phyloP scores from a whole-genome alignment of 371 early-diverging fungal species.

The Rhizopus arrhizus region DNA sequence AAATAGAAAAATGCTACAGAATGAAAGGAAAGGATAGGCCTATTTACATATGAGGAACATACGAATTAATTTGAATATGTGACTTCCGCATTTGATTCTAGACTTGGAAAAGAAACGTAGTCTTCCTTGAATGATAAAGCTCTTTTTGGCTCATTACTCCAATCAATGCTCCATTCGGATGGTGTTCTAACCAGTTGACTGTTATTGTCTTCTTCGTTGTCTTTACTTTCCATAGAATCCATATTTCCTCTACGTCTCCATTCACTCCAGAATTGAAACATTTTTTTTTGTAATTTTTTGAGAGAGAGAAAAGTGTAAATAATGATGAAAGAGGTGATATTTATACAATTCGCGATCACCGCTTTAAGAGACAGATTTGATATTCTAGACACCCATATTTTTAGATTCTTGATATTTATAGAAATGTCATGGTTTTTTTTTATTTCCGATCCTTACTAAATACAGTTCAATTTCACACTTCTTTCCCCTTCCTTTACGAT shows the following conservation, averaged over 20 bases:
- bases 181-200: conserved; percentile 14
- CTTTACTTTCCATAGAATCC: conserved; percentile 3
- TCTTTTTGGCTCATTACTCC: conserved; percentile 29
- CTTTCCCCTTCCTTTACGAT: too few species aligned
- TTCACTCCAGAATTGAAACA: conserved; percentile 29
- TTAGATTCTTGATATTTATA: not conserved
- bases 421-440: not conserved
- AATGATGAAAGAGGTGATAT: conserved; percentile 22
- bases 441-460: too few species aligned
- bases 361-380: not conserved
- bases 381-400: not conserved
- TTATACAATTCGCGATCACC: not conserved
- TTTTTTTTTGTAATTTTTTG: conserved; percentile 9
- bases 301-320: conserved; percentile 33
- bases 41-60: too few species aligned
- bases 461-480: too few species aligned
- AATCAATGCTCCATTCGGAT: conserved; percentile 27
- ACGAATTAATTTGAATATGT: conserved; percentile 13
- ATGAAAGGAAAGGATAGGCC: conserved; percentile 1
- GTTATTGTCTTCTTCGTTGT: conserved; percentile 1
- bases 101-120: conserved; percentile 42
- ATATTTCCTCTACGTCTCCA: conserved; percentile 25
- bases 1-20: not conserved
- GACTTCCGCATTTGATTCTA: conserved; percentile 18
- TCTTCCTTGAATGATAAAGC: conserved; percentile 39